Percentiles rank a stretch among this genome's conserved stretches.
Conservation (phyloP, 352 stramenopile genomes). For the Globisporangium okanoganense region DNA sequence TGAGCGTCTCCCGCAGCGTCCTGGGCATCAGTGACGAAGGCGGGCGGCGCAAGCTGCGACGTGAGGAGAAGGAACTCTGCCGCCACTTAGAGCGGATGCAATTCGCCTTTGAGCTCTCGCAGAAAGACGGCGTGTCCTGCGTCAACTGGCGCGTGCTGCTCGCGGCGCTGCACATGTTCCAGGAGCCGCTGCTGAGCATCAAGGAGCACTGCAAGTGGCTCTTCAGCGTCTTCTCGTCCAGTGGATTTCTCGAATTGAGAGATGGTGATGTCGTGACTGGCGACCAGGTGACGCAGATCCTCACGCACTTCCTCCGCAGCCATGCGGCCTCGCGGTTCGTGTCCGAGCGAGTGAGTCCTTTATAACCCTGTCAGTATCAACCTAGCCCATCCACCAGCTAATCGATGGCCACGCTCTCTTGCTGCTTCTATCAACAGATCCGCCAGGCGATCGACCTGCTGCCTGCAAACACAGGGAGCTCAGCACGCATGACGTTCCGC, state of each 20-base stretch:
- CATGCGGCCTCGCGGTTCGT: constrained; percentile 45
- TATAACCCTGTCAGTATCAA: background rate
- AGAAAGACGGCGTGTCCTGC: constrained; percentile 36
- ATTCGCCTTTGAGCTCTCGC: constrained; percentile 53
- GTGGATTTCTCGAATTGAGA: constrained; percentile 44
- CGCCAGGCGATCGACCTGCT: constrained; percentile 41
- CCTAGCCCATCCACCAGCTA: background rate
- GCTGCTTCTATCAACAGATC: constrained; percentile 25
- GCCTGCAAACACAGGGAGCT: constrained; percentile 22
- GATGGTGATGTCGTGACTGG: constrained; percentile 28
- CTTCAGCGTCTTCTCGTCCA: constrained; percentile 54
- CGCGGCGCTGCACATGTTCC: constrained; percentile 49
- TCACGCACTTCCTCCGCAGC: constrained; percentile 51
- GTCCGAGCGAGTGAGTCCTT: constrained; percentile 41
- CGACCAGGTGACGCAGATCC: constrained; percentile 40
- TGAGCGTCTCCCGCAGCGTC: constrained; percentile 55
- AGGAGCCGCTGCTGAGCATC: constrained; percentile 48
- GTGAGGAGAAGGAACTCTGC: constrained; percentile 31
- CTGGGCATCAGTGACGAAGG: constrained; percentile 32
- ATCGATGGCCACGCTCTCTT: background rate
- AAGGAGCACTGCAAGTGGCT: constrained; percentile 53
- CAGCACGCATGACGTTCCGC: constrained; percentile 38
- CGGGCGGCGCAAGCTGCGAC: constrained; percentile 17
- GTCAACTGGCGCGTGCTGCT: constrained; percentile 73
- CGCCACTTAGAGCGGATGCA: constrained; percentile 59